phyloP scores from a whole-genome alignment of 441 rosid species.

The Raphanus hybrid region DNA sequence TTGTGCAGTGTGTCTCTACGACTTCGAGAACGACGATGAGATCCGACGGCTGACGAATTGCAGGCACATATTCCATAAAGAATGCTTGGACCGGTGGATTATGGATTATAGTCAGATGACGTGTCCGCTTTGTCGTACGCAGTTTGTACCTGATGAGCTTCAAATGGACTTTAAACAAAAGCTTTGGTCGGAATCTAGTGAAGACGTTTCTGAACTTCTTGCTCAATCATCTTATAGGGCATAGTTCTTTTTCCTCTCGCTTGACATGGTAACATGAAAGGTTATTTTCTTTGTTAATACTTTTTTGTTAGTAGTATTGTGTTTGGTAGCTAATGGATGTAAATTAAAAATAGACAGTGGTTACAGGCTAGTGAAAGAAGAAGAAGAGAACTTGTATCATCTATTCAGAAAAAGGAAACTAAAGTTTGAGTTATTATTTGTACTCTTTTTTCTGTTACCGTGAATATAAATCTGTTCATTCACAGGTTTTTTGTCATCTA shows the following conservation, averaged over 20 bases:
- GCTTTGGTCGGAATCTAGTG: conserved; percentile 72
- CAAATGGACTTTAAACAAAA: conserved; percentile 61
- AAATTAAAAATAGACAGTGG: not conserved
- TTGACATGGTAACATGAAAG: conserved; percentile 1
- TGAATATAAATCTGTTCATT: not conserved
- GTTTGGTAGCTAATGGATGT: not conserved
- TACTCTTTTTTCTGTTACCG: not conserved
- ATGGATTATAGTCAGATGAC: conserved; percentile 81
- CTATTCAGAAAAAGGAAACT: not conserved
- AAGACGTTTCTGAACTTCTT: conserved; percentile 52
- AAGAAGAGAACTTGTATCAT: not conserved
- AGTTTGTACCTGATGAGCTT: conserved; percentile 75
- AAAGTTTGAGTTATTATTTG: not conserved
- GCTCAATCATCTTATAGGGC: conserved; percentile 58
- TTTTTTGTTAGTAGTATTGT: not conserved
- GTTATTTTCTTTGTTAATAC: not conserved
- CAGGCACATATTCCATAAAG: conserved; percentile 76
- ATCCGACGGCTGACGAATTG: conserved; percentile 82
- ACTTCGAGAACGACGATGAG: conserved; percentile 76
- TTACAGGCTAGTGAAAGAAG: not conserved
- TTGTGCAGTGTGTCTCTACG: conserved; percentile 91
- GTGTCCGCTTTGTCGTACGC: conserved; percentile 87
- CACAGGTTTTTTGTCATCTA: not conserved
- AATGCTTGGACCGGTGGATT: conserved; percentile 94
- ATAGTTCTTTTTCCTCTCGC: not conserved